Evolutionary conservation across 352 stramenopile species (phyloP).

Genomic region (Phytophthora sp.): DNA sequence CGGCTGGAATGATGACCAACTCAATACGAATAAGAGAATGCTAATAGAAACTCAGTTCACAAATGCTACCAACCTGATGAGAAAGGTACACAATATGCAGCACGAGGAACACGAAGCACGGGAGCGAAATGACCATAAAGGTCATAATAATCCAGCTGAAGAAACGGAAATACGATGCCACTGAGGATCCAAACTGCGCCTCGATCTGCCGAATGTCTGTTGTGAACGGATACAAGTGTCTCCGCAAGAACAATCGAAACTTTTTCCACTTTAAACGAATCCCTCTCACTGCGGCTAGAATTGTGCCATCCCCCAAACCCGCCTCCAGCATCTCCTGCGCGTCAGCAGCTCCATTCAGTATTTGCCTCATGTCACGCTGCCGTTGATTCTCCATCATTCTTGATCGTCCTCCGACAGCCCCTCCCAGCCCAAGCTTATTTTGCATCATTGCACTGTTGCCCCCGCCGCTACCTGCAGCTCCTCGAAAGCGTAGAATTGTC

Average conservation of each 20-base stretch:
- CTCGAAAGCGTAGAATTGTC: constrained; percentile 50
- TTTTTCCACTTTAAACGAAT: constrained; percentile 45
- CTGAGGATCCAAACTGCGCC: constrained; percentile 78
- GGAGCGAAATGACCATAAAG: constrained; percentile 62
- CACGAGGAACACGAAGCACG: constrained; percentile 57
- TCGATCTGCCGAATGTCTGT: constrained; percentile 79
- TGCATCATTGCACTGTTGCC: constrained; percentile 33
- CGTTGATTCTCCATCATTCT: constrained; percentile 40
- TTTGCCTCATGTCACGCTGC: constrained; percentile 56
- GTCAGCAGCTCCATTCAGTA: constrained; percentile 61
- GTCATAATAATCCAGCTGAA: constrained; percentile 82
- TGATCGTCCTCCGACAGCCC: background rate
- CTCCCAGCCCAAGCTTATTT: constrained; percentile 29
- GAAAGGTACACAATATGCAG: constrained; percentile 50
- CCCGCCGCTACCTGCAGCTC: constrained; percentile 16
- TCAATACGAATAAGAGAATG: too few relatives aligned
- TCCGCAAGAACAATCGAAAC: constrained; percentile 36
- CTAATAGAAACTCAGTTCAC: too few relatives aligned
- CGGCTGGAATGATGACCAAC: background rate
- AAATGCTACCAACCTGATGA: constrained; percentile 27
- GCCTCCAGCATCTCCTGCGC: constrained; percentile 65
- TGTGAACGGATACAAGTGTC: constrained; percentile 55
- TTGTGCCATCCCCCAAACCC: constrained; percentile 25
- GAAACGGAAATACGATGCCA: constrained; percentile 84
- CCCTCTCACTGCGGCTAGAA: constrained; percentile 12